Percentiles rank a stretch among this genome's conserved stretches.
phyloP scores from a whole-genome alignment of 2,329 filamentous ascomycete genomes.

The Ceratocystis variospora region DNA sequence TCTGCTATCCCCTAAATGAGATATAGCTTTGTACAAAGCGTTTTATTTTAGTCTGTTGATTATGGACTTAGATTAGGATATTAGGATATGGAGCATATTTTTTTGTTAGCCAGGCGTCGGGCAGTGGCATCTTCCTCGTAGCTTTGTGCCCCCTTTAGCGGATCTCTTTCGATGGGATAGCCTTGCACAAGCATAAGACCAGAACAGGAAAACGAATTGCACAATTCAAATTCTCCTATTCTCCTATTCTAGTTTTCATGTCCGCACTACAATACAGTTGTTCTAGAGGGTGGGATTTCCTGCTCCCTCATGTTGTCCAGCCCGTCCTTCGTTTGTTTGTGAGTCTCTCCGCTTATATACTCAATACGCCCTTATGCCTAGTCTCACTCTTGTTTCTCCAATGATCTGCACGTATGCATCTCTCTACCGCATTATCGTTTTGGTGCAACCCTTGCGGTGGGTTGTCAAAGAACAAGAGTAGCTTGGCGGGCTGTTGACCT shows the following conservation, averaged over 20 bases:
- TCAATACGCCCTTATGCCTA: too few species aligned
- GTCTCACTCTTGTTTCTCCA: not conserved
- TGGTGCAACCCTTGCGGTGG: slow-evolving; percentile 1
- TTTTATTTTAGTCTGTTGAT: not conserved
- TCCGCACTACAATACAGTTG: not conserved
- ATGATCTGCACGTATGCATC: slow-evolving; percentile 9
- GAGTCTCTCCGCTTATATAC: not conserved
- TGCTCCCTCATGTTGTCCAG: not conserved
- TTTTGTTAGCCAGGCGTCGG: too few species aligned
- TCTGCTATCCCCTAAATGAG: not conserved
- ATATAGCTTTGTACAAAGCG: not conserved
- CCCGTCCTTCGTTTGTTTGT: not conserved
- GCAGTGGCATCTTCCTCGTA: too few species aligned
- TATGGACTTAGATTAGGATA: too few species aligned
- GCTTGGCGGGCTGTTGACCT: not conserved
- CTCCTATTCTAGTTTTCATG: not conserved
- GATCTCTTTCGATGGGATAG: too few species aligned
- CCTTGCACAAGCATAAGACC: too few species aligned
- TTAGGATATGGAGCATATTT: too few species aligned
- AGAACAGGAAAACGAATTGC: too few species aligned
- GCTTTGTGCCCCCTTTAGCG: too few species aligned
- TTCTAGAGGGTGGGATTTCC: not conserved
- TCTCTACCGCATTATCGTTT: not conserved
- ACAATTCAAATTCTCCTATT: not conserved
- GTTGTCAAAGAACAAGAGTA: not conserved